Conservation (phyloP, 148 eudicot species). For the Arctostaphylos glauca region DNA sequence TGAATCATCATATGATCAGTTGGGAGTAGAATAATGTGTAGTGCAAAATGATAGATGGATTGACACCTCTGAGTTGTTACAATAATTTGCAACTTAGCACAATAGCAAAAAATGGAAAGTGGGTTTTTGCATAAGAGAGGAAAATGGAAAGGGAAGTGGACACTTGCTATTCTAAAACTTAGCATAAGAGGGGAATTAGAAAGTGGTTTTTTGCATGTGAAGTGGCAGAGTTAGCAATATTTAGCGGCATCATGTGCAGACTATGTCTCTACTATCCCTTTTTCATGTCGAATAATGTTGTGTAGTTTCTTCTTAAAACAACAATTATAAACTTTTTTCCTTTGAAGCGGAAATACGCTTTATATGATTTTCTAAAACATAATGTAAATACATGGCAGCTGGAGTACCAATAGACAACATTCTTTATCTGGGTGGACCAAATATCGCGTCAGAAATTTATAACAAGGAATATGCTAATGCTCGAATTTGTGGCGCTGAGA, state of each 20-base stretch:
- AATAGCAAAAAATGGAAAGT: neutral
- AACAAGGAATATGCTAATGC: slow-evolving; percentile 97
- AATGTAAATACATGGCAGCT: slow-evolving; percentile 44
- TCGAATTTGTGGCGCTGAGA: slow-evolving; percentile 84
- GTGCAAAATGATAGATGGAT: neutral
- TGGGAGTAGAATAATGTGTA: neutral
- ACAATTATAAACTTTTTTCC: too few relatives aligned
- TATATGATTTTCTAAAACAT: neutral
- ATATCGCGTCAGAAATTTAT: slow-evolving; percentile 92
- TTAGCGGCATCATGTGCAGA: neutral
- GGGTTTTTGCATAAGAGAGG: neutral
- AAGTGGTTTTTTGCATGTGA: neutral
- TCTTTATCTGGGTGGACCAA: slow-evolving; percentile 94
- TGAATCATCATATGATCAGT: neutral
- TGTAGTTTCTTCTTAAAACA: too few relatives aligned
- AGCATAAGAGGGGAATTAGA: neutral
- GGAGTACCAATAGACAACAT: slow-evolving; percentile 87
- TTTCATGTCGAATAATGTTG: neutral
- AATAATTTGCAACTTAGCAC: neutral
- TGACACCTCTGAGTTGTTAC: neutral
- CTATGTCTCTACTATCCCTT: neutral
- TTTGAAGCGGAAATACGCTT: neutral
- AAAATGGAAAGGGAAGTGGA: neutral
- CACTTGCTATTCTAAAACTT: neutral
- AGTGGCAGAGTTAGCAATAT: neutral